A percentile compares a stretch with the other conserved stretches of the same genome.
Evolutionary conservation across 2,329 filamentous ascomycete species (phyloP).

Genomic region (Talaromyces sp.): DNA sequence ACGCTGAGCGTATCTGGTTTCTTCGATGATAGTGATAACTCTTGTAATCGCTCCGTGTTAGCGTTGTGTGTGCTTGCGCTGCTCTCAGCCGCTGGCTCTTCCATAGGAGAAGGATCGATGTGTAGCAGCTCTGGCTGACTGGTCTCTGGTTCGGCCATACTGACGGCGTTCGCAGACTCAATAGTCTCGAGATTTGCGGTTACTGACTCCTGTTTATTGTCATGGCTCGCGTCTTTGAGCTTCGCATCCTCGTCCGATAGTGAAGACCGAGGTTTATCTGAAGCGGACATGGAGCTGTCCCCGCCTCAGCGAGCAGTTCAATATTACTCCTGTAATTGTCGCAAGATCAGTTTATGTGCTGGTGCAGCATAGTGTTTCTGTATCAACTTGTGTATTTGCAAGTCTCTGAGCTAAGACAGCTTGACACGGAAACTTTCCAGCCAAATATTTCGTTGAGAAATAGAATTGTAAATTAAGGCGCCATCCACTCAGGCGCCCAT

Average conservation of each 20-base stretch:
- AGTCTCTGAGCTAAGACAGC: neutral
- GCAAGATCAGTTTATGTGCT: constrained; percentile 20
- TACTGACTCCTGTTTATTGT: neutral
- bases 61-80: constrained; percentile 23
- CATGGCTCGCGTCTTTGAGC: constrained; percentile 1
- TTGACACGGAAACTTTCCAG: neutral
- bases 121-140: constrained; percentile 22
- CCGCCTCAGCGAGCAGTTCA: constrained; percentile 11
- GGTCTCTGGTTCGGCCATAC: constrained; percentile 15
- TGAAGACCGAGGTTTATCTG: constrained; percentile 25
- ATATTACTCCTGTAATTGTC: constrained; percentile 18
- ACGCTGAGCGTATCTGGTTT: constrained; percentile 21
- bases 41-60: constrained; percentile 30
- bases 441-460: neutral
- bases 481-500: constrained; percentile 37
- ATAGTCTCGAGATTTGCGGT: neutral
- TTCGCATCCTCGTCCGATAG: constrained; percentile 21
- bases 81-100: constrained; percentile 17
- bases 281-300: constrained; percentile 34
- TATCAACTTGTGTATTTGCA: neutral
- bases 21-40: constrained; percentile 31
- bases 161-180: neutral
- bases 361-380: neutral
- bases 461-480: neutral
- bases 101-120: constrained; percentile 21